phyloP scores from a whole-genome alignment of 1,284 basidiomycete genomes.

The Ceratobasidium sp. region DNA sequence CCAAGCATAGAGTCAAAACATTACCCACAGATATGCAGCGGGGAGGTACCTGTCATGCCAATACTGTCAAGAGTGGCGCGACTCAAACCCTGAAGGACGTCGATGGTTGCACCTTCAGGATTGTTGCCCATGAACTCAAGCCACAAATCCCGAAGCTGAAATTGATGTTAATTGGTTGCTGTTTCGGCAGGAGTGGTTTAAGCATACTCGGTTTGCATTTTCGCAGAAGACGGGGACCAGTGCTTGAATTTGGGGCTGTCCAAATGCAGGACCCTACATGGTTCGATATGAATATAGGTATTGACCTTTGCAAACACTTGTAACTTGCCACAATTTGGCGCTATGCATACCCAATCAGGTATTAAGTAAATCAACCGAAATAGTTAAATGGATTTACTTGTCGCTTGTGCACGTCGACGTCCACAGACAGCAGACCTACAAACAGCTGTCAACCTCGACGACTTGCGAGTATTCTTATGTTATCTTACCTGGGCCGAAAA shows the following conservation, averaged over 20 bases:
- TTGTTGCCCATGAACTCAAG: conserved; percentile 24
- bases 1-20: conserved; percentile 32
- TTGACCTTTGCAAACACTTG: neutral
- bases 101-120: conserved; percentile 49
- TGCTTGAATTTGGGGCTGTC: conserved; percentile 41
- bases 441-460: neutral
- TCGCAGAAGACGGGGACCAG: conserved; percentile 45
- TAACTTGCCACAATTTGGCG: conserved; percentile 45
- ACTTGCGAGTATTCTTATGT: neutral
- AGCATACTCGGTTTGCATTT: conserved; percentile 44
- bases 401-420: conserved; percentile 19
- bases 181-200: neutral
- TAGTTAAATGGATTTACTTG: conserved; percentile 7
- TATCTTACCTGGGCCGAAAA: conserved; percentile 42
- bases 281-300: neutral
- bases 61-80: conserved; percentile 59
- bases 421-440: conserved; percentile 28
- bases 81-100: conserved; percentile 55
- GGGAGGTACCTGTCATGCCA: conserved; percentile 55
- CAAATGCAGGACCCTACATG: conserved; percentile 45
- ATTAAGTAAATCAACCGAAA: neutral
- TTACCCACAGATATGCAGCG: conserved; percentile 51
- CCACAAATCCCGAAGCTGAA: conserved; percentile 47
- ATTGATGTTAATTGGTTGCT: neutral
- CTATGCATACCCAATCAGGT: conserved; percentile 10